Evolutionary conservation across 768 basidiomycete species (phyloP), one percentile per base, ranked within the genome.

Genomic region (Lentinus brumalis): DNA sequence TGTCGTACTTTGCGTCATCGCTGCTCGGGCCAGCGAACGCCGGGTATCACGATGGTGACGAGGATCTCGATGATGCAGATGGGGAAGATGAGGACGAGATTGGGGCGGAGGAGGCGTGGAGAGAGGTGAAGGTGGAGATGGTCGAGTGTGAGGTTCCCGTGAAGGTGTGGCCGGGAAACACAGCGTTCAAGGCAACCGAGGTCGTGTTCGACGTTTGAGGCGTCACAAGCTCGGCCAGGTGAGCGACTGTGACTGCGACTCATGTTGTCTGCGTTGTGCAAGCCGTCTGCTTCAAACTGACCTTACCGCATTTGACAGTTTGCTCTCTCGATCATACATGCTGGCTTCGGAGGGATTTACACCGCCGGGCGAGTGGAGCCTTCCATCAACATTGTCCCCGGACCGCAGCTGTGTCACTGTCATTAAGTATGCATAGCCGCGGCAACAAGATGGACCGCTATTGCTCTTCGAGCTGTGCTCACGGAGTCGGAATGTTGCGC

Each of bases 61-160:
- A 78, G 38, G 78, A 75, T 15, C 59, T 71, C 15, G 73, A 73
- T 7, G 76, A 71, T 0, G 71, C 60, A 58, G 5, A 65, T 56
- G 35, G 74, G 26, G 60, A 69, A 35, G 74, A 72, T 26, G 73
- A 71, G 42, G 71, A 68, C 53, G 63, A 71, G 64, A 50, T 67
- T 38, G 84, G 82, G 0, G 76, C 74, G n/a, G 84, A 86, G 60
- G 80, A 78, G 5, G 86, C 79, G 1, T 94, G 90, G 92, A 69
- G 68, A 56, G 86, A 87, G 60, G 82, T 91, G 11, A 78, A 73
- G 69, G 81, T 89, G 29, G 95, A 98, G 81, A 91, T 88, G 60
- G 94, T 98, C 16, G 96, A 97, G 73, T 97, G 95, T 68, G 92
- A 95, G 72, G 91, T 98, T 45, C 92, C 93, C 18, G 84, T 98